Evolutionary conservation across 768 basidiomycete species (phyloP).

Genomic region (Rhizopogon roseolus): DNA sequence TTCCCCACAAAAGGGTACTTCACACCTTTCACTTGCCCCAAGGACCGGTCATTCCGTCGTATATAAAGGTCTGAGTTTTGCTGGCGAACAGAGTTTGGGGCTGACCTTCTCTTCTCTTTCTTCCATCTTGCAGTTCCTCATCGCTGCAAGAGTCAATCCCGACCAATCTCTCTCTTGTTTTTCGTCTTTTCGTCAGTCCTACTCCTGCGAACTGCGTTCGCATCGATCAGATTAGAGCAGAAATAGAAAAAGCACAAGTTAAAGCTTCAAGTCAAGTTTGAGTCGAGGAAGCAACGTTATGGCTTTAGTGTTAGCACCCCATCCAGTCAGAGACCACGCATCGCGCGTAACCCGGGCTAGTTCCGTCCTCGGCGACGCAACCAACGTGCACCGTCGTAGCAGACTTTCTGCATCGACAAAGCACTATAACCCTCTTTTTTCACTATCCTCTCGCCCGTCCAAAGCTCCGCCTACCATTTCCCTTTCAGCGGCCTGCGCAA

Average conservation of each 20-base stretch:
- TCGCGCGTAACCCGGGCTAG: conserved; percentile 3
- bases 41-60: background rate
- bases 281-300: background rate
- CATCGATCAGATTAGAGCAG: background rate
- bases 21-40: background rate
- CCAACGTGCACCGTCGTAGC: conserved; percentile 4
- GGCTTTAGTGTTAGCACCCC: background rate
- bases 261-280: background rate
- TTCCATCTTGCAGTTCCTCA: background rate
- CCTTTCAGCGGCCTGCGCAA: conserved; percentile 26
- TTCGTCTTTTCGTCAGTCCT: background rate
- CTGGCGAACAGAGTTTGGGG: background rate
- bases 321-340: conserved; percentile 2
- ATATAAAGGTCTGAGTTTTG: conserved; percentile 2
- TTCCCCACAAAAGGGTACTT: conserved; percentile 1
- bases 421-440: conserved; percentile 9
- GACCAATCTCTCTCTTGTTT: background rate
- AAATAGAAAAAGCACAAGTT: background rate
- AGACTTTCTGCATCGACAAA: conserved; percentile 1
- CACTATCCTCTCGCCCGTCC: conserved; percentile 15
- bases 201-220: background rate
- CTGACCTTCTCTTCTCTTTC: conserved; percentile 1
- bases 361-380: background rate
- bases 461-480: conserved; percentile 36
- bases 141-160: background rate